Base-by-base conservation (phyloP, 2,329 filamentous ascomycete species). In the Ascochyta fabae region DNA sequence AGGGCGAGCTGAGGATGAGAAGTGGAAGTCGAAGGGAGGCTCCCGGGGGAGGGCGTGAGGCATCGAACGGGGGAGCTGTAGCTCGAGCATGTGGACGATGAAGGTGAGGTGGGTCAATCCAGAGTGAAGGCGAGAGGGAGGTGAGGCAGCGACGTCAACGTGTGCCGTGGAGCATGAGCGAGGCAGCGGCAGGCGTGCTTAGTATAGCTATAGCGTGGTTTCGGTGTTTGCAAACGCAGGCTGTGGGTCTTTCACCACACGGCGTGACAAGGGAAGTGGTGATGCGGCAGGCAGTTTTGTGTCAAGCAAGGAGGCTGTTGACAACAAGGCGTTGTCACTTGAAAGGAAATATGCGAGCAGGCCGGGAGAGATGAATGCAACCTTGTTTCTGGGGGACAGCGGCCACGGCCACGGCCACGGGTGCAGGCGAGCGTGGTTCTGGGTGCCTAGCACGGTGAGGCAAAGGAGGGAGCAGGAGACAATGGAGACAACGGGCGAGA, bases 41-140 rank as follows among this genome's bases (percentile, higher is more conserved):
- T 73, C 71, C 64, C 70, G 65, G 34, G 70, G 65, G 49, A 76
- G 59, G 61, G 72, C 72, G 72, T 75, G 72, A 69, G 73, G 73
- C 74, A 76, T 77, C 69, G 74, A 71, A 39, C 67, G 67, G 27
- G 73, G 73, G 31, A 75, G 71, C 62, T 77, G 73, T 74, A 77
- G 69, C 68, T 75, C 72, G 65, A 75, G 72, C 74, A 76, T 76
- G 61, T 61, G 67, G 68, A 60, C 65, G 72, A 58, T 49, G 51
- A 53, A 22, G 53, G 54, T 54, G 57, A 60, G 53, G 47, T 45
- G 45, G 56, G 44, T 34, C 15, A 36, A 40, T 31, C 31, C 41
- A 59, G 34, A 53, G 35, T 48, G 59, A 47, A 52, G 46, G 45
- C 15, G 33, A 47, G 56, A 24, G 46, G 42, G 42, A 54, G 47